Conservation (phyloP, 2,329 filamentous ascomycete genomes). For the Stemphylium lycopersici region DNA sequence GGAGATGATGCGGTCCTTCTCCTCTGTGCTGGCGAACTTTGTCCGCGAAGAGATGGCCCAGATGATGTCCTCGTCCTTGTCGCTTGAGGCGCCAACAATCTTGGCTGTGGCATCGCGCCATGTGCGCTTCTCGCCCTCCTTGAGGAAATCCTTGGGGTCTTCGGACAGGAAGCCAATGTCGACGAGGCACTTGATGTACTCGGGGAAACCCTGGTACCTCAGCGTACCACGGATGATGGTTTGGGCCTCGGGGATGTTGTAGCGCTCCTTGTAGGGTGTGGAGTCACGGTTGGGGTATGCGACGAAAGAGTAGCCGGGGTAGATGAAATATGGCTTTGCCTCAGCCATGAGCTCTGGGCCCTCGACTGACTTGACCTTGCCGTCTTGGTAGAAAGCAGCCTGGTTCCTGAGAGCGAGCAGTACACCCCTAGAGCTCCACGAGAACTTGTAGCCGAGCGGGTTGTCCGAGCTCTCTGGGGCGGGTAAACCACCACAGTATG, state of each 20-base stretch:
- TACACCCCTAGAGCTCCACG: constrained; percentile 76
- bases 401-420: constrained; percentile 84
- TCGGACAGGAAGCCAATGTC: constrained; percentile 89
- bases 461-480: constrained; percentile 78
- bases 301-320: constrained; percentile 86
- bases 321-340: constrained; percentile 90
- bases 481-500: constrained; percentile 68
- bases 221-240: constrained; percentile 86
- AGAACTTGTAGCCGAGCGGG: constrained; percentile 93
- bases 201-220: constrained; percentile 86
- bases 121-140: constrained; percentile 62
- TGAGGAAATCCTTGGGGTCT: constrained; percentile 68
- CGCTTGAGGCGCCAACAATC: constrained; percentile 72
- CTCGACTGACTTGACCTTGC: constrained; percentile 66
- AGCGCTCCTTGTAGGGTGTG: constrained; percentile 84
- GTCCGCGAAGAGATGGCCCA: constrained; percentile 77
- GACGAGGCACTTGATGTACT: constrained; percentile 86
- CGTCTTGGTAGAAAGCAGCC: constrained; percentile 83
- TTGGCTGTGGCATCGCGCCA: constrained; percentile 88
- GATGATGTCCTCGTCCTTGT: constrained; percentile 71
- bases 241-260: constrained; percentile 88
- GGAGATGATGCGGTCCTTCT: constrained; percentile 71
- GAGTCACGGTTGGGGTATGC: constrained; percentile 94
- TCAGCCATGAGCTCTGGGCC: constrained; percentile 78
- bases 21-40: constrained; percentile 69